Evolutionary conservation across 192 early-diverging fungal genomes (phyloP).

Genomic region (Funneliformis geosporum): DNA sequence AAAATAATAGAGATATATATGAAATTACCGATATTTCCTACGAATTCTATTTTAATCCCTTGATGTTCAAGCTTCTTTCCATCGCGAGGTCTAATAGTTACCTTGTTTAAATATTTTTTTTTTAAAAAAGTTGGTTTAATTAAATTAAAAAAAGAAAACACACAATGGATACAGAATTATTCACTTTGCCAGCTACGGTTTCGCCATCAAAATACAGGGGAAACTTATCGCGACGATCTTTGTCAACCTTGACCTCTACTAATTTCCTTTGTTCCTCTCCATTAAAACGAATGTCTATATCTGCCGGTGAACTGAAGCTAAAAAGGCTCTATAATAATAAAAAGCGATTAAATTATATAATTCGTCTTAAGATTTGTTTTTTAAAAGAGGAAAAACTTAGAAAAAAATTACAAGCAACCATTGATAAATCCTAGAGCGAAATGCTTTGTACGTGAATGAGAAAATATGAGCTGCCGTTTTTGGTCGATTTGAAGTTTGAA

Average conservation of each 20-base stretch:
- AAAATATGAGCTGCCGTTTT: too few relatives aligned
- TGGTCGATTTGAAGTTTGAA: too few relatives aligned
- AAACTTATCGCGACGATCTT: constrained; percentile 88
- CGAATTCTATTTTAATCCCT: constrained; percentile 98
- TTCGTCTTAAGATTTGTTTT: too few relatives aligned
- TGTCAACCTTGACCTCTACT: constrained; percentile 92
- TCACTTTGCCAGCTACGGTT: constrained; percentile 88
- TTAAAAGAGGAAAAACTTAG: too few relatives aligned
- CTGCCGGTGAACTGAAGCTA: constrained; percentile 80
- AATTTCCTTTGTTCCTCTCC: constrained; percentile 89
- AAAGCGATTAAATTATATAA: not conserved
- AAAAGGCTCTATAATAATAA: constrained; percentile 59
- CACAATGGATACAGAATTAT: not conserved
- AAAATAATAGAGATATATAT: not conserved
- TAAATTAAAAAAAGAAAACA: not conserved
- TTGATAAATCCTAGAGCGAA: too few relatives aligned
- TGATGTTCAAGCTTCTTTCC: constrained; percentile 97
- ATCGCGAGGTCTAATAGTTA: constrained; percentile 75
- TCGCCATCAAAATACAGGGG: constrained; percentile 98
- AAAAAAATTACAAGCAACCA: too few relatives aligned
- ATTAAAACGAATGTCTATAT: constrained; percentile 82
- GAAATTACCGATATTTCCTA: constrained; percentile 88
- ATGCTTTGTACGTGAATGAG: too few relatives aligned
- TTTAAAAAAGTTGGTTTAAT: not conserved
- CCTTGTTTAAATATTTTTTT: constrained; percentile 54